Base-by-base conservation (phyloP, 441 rosid species). In the Gossypium davidsonii region DNA sequence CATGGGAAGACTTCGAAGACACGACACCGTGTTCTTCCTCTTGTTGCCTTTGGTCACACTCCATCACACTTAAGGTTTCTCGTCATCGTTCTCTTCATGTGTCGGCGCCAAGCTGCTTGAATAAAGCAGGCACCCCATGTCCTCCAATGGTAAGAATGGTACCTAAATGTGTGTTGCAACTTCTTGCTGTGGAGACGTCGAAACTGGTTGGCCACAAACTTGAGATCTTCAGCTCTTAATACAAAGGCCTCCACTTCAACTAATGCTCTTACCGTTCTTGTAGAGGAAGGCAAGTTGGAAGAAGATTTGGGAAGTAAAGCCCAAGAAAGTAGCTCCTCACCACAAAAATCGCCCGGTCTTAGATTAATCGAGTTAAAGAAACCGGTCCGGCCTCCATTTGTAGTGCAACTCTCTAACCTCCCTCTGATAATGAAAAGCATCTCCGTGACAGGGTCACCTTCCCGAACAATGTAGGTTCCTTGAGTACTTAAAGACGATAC, bases 211-310 rank as follows among this genome's bases (percentile, higher is more conserved):
- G 97, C 95, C 1, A 94, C 98, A 31, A 91, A 94, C 59, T 83
- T 92, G 37, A 94, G 92, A 76, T 88, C 94, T 60, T 85, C 91
- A 10, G 93, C 97, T 74, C 83, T 86, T 67, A 90, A 85, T 17
- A 91, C 95, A 81, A 94, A 92, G n/a, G 95, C 97, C 79, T 94
- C 94, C 25, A 92, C 97, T 85, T 92, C 98, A 74, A 79, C 90
- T 0, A 88, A 71, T 0, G 97, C 86, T 78, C 80, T 80, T 23
- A 92, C 97, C 4, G 97, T 90, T 66, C 95, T 86, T 11, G 97
- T 94, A 25, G 98, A 94, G 10, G 95, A 83, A 55, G 94, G 97
- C 78, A 90, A 76, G 87, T 90, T 90, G 61, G 78, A 81, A 3
- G 83, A 78, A 4, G 92, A 89, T 66, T 87, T 89, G 0, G 97